These are phyloP conservation scores for Dictyostelium firmibasis DNA, from an alignment of 78 protist species.

Conservation along the genomic window DNA sequence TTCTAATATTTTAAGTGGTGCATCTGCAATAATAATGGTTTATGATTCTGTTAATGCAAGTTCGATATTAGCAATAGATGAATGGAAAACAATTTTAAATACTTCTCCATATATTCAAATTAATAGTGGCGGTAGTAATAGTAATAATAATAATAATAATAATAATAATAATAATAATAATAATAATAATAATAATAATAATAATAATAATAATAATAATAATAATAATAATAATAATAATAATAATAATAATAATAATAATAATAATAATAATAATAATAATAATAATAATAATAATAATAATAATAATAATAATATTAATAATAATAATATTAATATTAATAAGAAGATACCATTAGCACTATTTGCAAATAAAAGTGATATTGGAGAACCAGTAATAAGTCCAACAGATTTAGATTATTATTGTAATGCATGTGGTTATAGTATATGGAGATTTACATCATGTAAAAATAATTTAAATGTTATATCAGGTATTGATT, in stretches of 20 bases:
- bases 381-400: constrained; percentile 52
- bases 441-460: constrained; percentile 40
- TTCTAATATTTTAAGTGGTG: background rate
- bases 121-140: background rate
- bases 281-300: background rate
- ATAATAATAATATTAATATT: too few species aligned
- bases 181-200: background rate
- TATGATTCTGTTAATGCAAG: constrained; percentile 60
- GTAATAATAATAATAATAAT: background rate
- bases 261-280: background rate
- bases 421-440: constrained; percentile 46
- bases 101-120: background rate
- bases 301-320: background rate
- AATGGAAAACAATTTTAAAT: constrained; percentile 23
- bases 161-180: background rate
- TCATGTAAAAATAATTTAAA: constrained; percentile 23
- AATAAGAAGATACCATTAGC: constrained; percentile 40
- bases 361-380: constrained; percentile 57
- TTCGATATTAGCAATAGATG: constrained; percentile 46
- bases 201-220: background rate
- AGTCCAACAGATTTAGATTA: constrained; percentile 22
- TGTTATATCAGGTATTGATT: constrained; percentile 29
- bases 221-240: background rate
- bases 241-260: background rate
- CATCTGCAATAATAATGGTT: constrained; percentile 28